Evolutionary conservation across 495 filamentous ascomycete species (phyloP), one percentile per base, ranked within the genome.

Genomic region (Umbilicaria muhlenbergii): DNA sequence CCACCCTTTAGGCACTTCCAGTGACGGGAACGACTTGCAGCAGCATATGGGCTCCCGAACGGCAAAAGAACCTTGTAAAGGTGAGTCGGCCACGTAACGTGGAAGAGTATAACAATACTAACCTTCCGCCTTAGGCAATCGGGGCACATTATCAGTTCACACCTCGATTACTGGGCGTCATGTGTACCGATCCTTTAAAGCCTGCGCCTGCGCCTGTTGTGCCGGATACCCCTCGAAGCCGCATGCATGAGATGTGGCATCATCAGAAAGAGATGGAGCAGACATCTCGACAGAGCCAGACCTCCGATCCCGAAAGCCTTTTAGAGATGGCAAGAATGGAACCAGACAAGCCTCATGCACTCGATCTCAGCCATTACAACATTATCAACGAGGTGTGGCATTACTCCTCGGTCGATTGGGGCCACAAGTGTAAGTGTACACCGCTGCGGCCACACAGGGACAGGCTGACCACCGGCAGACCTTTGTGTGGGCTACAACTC

Each of bases 401-500:
- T 52, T 81, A 70, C 51, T 72, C 67, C 12, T 74, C 75, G 1
- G 67, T 77, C 6, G 77, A 81, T 45, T 71, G 71, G 57, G 75
- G 75, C 14, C 58, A 63, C 13, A 67, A 53, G 56, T 79, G 73
- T 74, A 58, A 42, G 55, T 39, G n/a, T 14, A 17, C 32, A 28
- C 24, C 14, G 5, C 31, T 38, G 41, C 11, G 33, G 18, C 11
- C 15, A 48, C 39, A 5, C 13, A 28, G 32, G n/a, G n/a, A 6
- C 18, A 36, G 13, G 35, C 38, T 56, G 33, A 54, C 38, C 21
- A 14, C 16, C 6, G 31, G 16, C 47, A 86, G 81, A 81, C 56
- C 71, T 87, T 11, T 89, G 83, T 51, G 63, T 91, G 41, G 86
- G 86, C 11, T 88, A 82, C 51, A 89, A 93, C 58, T 80, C 80